Evolutionary conservation across 352 stramenopile species (phyloP).

Genomic region (Phytophthora brassicae): DNA sequence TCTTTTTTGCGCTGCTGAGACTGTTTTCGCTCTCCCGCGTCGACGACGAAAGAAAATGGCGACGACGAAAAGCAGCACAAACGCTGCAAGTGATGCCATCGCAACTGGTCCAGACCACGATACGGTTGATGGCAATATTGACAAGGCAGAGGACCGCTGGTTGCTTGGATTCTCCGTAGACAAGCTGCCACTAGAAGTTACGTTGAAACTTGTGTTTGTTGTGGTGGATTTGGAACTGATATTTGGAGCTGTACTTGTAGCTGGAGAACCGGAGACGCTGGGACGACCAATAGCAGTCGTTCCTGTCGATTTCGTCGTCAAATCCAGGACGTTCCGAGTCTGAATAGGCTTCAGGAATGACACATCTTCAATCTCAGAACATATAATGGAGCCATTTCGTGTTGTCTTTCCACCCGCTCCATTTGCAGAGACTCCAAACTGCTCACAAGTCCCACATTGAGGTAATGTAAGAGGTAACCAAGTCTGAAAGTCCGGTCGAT

Average conservation of each 20-base stretch:
- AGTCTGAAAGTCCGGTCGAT: slow-evolving; percentile 28
- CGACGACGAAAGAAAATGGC: slow-evolving; percentile 18
- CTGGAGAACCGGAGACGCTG: not conserved
- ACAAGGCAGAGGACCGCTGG: slow-evolving; percentile 11
- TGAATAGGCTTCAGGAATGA: slow-evolving; percentile 19
- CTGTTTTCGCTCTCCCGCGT: slow-evolving; percentile 11
- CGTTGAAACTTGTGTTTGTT: not conserved
- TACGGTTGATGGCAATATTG: slow-evolving; percentile 19
- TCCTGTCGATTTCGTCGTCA: not conserved
- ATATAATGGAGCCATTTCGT: slow-evolving; percentile 16
- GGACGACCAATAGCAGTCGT: not conserved
- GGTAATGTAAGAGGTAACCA: slow-evolving; percentile 49
- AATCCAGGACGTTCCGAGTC: slow-evolving; percentile 1
- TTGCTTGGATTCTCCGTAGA: slow-evolving; percentile 5
- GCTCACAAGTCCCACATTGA: slow-evolving; percentile 53
- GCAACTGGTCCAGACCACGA: slow-evolving; percentile 26
- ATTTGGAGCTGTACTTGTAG: not conserved
- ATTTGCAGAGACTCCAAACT: slow-evolving; percentile 31
- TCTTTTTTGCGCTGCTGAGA: slow-evolving; percentile 8
- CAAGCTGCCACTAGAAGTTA: slow-evolving; percentile 1
- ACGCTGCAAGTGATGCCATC: slow-evolving; percentile 20
- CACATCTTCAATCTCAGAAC: slow-evolving; percentile 38
- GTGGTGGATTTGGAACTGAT: not conserved
- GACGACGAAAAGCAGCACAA: slow-evolving; percentile 21
- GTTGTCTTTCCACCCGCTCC: not conserved